Percentiles rank a stretch among this genome's conserved stretches.
Conservation (phyloP, 176 grass and related monocot species). For the Triticum dicoccoides region DNA sequence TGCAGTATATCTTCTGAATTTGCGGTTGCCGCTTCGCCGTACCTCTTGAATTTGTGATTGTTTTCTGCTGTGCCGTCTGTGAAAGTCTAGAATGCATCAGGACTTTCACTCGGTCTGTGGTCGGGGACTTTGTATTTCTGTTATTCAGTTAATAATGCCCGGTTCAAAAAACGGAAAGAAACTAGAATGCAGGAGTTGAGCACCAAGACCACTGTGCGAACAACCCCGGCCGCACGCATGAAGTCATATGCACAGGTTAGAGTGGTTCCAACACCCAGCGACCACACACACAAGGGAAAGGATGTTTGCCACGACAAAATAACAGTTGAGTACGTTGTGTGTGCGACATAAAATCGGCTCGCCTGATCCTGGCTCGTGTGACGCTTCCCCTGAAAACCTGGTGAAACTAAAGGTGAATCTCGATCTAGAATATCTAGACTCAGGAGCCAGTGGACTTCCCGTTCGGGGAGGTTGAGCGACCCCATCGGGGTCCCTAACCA, state of each 20-base stretch:
- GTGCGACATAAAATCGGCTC: too few species aligned
- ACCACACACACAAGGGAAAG: background rate
- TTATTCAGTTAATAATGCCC: too few species aligned
- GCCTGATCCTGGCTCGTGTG: too few species aligned
- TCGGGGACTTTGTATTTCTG: too few species aligned
- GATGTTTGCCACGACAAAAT: background rate
- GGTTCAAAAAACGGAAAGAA: too few species aligned
- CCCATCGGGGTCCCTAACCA: slow-evolving; percentile 15
- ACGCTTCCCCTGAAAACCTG: background rate
- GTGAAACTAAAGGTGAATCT: background rate
- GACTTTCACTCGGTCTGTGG: too few species aligned
- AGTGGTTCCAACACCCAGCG: slow-evolving; percentile 35
- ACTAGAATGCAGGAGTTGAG: background rate
- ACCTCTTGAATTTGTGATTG: background rate
- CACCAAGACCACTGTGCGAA: background rate
- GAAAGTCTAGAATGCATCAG: too few species aligned
- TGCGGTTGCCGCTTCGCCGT: background rate
- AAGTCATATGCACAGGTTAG: background rate
- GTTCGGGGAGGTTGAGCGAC: slow-evolving; percentile 36
- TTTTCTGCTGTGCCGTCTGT: background rate
- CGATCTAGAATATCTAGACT: background rate
- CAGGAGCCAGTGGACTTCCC: background rate
- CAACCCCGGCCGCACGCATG: background rate
- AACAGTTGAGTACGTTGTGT: background rate
- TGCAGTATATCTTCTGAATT: background rate